Percentiles rank a stretch among this genome's conserved stretches.
phyloP scores from a whole-genome alignment of 2,329 filamentous ascomycete species.

The Aspergillus viridinutans region DNA sequence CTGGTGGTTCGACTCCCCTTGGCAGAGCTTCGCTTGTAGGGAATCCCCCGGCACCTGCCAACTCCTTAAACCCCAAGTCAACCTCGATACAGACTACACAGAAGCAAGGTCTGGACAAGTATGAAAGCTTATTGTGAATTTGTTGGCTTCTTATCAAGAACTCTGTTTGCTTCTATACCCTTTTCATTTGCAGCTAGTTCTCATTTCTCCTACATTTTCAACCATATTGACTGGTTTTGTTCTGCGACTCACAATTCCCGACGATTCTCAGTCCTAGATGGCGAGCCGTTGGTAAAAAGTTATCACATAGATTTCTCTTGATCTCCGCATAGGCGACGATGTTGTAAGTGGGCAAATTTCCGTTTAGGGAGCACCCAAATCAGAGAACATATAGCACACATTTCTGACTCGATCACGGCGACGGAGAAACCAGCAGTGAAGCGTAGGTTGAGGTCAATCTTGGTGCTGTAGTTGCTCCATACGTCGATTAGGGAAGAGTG shows the following conservation, averaged over 20 bases:
- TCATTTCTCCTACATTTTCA: neutral
- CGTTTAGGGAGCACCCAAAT: neutral
- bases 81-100: conserved; percentile 22
- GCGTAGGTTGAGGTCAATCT: neutral
- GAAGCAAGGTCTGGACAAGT: conserved; percentile 50
- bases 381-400: neutral
- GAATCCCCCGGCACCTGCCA: conserved; percentile 8
- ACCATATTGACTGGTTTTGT: neutral
- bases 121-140: conserved; percentile 51
- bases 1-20: conserved; percentile 16
- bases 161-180: conserved; percentile 4
- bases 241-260: conserved; percentile 8
- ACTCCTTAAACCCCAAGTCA: conserved; percentile 18
- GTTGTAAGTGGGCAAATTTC: neutral
- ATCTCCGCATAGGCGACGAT: neutral
- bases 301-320: neutral
- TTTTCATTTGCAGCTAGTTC: conserved; percentile 3
- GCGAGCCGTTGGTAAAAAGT: neutral
- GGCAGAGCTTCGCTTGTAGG: conserved; percentile 14
- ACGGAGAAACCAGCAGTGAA: neutral
- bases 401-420: neutral
- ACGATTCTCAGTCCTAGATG: neutral
- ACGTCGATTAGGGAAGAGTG: neutral
- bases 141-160: neutral
- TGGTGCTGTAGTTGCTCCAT: neutral